phyloP scores from a whole-genome alignment of 2,329 filamentous ascomycete species.

The Fusarium sp. region DNA sequence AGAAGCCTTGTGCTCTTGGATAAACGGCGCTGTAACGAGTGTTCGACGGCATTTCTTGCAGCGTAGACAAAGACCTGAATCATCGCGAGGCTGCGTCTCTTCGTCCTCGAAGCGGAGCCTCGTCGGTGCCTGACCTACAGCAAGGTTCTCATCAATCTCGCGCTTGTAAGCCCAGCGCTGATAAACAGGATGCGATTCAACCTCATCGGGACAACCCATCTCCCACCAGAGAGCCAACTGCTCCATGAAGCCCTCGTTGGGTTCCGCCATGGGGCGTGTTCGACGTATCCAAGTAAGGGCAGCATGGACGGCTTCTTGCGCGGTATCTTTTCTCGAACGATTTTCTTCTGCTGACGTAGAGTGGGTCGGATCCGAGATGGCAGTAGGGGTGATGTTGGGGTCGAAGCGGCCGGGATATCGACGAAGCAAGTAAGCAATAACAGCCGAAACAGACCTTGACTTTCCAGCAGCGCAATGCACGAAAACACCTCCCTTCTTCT shows the following conservation, averaged over 20 bases:
- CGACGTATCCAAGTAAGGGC: conserved; percentile 77
- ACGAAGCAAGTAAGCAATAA: conserved; percentile 86
- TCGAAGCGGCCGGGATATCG: conserved; percentile 67
- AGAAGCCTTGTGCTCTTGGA: conserved; percentile 69
- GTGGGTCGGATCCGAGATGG: conserved; percentile 33
- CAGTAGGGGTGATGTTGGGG: conserved; percentile 50
- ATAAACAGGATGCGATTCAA: conserved; percentile 78
- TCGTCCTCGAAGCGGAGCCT: conserved; percentile 87
- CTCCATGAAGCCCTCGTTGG: conserved; percentile 90
- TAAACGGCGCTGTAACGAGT: conserved; percentile 67
- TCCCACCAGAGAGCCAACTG: conserved; percentile 88
- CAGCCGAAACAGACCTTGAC: conserved; percentile 86
- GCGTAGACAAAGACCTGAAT: conserved; percentile 62
- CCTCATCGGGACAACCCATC: conserved; percentile 79
- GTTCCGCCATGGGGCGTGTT: conserved; percentile 81
- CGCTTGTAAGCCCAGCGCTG: conserved; percentile 74
- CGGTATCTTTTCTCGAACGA: conserved; percentile 50
- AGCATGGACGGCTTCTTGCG: conserved; percentile 60
- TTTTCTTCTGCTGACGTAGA: conserved; percentile 23
- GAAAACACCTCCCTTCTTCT: conserved; percentile 58
- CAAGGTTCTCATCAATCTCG: conserved; percentile 68
- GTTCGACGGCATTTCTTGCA: conserved; percentile 91
- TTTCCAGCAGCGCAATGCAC: conserved; percentile 92
- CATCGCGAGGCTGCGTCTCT: conserved; percentile 57
- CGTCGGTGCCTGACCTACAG: conserved; percentile 82